Conservation (phyloP, 2,329 filamentous ascomycete genomes). For the Cadophora gregata region DNA sequence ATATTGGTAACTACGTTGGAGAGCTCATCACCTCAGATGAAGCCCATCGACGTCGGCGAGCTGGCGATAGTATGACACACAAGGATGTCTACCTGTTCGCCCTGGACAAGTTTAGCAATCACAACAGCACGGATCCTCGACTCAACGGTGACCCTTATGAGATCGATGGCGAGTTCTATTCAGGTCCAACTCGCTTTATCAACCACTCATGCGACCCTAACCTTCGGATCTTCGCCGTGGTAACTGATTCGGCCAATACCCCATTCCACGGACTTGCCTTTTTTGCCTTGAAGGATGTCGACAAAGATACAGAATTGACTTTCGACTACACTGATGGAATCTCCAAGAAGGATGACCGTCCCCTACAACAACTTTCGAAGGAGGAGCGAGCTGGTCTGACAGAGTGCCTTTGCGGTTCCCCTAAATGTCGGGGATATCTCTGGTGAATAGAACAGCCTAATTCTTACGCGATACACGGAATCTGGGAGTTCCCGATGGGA, state of each 20-base stretch:
- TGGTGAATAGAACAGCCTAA: not conserved
- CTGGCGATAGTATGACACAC: slow-evolving; percentile 59
- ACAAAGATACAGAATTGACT: slow-evolving; percentile 71
- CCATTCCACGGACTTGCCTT: slow-evolving; percentile 78
- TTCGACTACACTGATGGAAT: slow-evolving; percentile 80
- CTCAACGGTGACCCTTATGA: slow-evolving; percentile 63
- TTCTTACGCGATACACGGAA: not conserved
- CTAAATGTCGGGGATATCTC: slow-evolving; percentile 18
- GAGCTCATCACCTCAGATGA: slow-evolving; percentile 69
- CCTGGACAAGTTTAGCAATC: slow-evolving; percentile 78
- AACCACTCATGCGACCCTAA: slow-evolving; percentile 85
- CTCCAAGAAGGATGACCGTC: slow-evolving; percentile 57
- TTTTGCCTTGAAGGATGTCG: slow-evolving; percentile 73
- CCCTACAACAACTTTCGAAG: not conserved
- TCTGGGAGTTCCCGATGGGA: not conserved
- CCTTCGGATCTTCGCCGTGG: slow-evolving; percentile 78
- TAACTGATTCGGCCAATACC: slow-evolving; percentile 77
- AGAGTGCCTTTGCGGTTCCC: slow-evolving; percentile 17
- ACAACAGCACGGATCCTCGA: slow-evolving; percentile 59
- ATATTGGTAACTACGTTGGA: slow-evolving; percentile 80
- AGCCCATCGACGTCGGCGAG: slow-evolving; percentile 67
- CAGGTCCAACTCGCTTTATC: slow-evolving; percentile 80
- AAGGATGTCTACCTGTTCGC: slow-evolving; percentile 82
- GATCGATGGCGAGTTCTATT: slow-evolving; percentile 76
- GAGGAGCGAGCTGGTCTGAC: not conserved